Percentiles rank a stretch among this genome's conserved stretches.
phyloP scores from a whole-genome alignment of 352 stramenopile species.

The Phytophthora podocarpi region DNA sequence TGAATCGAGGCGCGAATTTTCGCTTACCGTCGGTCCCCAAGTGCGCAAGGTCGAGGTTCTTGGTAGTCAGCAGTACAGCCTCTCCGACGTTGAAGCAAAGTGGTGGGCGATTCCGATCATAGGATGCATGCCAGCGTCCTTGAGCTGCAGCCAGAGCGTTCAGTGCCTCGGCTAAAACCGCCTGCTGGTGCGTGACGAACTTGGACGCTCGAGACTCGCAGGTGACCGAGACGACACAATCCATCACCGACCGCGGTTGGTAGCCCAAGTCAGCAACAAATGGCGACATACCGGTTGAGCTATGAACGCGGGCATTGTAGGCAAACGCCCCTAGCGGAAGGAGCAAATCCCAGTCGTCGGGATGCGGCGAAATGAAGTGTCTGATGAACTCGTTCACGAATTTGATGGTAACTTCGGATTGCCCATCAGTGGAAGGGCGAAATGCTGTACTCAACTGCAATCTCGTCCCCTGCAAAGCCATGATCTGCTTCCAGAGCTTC shows the following conservation, averaged over 20 bases:
- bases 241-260: background rate
- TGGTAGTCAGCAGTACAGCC: background rate
- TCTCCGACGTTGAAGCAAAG: constrained; percentile 4
- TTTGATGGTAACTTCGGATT: background rate
- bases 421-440: background rate
- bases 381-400: background rate
- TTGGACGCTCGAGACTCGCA: background rate
- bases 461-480: no score
- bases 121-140: constrained; percentile 1
- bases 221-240: background rate
- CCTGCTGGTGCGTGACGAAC: constrained; percentile 7
- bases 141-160: constrained; percentile 12
- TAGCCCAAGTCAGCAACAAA: constrained; percentile 29
- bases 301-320: background rate
- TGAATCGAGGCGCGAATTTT: constrained; percentile 10
- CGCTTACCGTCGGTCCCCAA: constrained; percentile 14
- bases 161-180: constrained; percentile 3
- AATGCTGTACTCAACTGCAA: background rate
- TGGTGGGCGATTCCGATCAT: constrained; percentile 8
- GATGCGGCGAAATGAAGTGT: background rate
- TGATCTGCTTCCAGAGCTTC: no score
- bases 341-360: background rate
- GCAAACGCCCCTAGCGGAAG: background rate
- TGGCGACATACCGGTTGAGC: constrained; percentile 16
- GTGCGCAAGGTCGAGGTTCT: constrained; percentile 3